Evolutionary conservation across 768 basidiomycete genomes (phyloP).

Genomic region (Lentinula sp.): DNA sequence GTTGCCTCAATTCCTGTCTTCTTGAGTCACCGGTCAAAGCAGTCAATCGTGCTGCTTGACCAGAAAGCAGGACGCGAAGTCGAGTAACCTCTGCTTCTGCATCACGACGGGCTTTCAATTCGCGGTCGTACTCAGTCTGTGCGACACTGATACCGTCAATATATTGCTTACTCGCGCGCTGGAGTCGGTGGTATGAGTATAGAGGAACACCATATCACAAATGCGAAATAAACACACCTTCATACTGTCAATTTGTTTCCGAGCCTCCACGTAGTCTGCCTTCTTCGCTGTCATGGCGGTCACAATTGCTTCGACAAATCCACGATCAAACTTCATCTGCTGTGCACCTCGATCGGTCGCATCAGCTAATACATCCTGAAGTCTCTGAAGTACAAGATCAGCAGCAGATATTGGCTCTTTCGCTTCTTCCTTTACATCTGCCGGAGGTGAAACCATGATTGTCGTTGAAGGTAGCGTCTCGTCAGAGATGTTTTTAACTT

Average conservation of each 20-base stretch:
- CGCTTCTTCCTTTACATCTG: slow-evolving; percentile 15
- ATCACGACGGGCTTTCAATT: slow-evolving; percentile 81
- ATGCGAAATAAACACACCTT: slow-evolving; percentile 52
- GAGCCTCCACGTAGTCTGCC: slow-evolving; percentile 57
- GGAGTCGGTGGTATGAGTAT: slow-evolving; percentile 4
- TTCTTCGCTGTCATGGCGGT: slow-evolving; percentile 59
- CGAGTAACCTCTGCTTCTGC: slow-evolving; percentile 90
- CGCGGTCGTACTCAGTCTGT: slow-evolving; percentile 90
- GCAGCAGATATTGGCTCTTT: slow-evolving; percentile 20
- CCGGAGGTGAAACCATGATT: slow-evolving; percentile 38
- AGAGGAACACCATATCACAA: not conserved
- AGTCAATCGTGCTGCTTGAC: slow-evolving; percentile 82
- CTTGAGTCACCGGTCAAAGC: slow-evolving; percentile 78
- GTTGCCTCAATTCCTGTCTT: slow-evolving; percentile 72
- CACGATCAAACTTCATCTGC: slow-evolving; percentile 67
- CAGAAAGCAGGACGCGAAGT: slow-evolving; percentile 78
- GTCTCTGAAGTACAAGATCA: slow-evolving; percentile 40
- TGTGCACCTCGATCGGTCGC: slow-evolving; percentile 53
- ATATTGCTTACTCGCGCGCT: slow-evolving; percentile 90
- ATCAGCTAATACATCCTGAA: slow-evolving; percentile 58
- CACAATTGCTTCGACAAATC: slow-evolving; percentile 66
- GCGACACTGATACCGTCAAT: slow-evolving; percentile 91
- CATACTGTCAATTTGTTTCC: slow-evolving; percentile 75
- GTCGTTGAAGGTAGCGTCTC: not conserved
- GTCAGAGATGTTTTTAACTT: not conserved